Evolutionary conservation across 257 asterid genomes (phyloP).

Genomic region (Phtheirospermum japonicum): DNA sequence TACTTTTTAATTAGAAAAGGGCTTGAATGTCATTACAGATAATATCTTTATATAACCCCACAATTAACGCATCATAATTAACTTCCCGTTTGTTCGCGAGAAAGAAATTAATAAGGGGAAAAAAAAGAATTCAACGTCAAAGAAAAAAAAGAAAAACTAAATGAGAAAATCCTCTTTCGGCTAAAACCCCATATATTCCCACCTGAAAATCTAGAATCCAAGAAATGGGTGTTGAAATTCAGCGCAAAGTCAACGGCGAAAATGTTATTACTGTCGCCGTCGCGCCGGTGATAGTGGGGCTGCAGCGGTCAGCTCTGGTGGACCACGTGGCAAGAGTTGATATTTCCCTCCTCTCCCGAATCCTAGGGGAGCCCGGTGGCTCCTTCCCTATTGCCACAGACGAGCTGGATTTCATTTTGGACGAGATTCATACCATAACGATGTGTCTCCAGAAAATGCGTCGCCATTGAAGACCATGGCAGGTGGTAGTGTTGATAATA

Average conservation of each 20-base stretch:
- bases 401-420: slow-evolving; percentile 66
- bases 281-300: slow-evolving; percentile 70
- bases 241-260: slow-evolving; percentile 26
- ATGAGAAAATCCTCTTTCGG: slow-evolving; percentile 21
- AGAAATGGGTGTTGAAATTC: slow-evolving; percentile 68
- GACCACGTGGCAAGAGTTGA: slow-evolving; percentile 90
- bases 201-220: not conserved
- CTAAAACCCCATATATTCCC: not conserved
- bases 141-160: no score
- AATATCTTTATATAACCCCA: no score
- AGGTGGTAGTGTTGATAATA: slow-evolving; percentile 96
- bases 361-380: slow-evolving; percentile 92
- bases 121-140: no score
- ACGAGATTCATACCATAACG: slow-evolving; percentile 54
- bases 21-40: no score
- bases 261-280: slow-evolving; percentile 19
- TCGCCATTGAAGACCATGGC: slow-evolving; percentile 77
- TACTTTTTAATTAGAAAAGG: no score
- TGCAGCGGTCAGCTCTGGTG: slow-evolving; percentile 85
- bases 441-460: slow-evolving; percentile 42
- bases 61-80: no score
- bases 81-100: no score
- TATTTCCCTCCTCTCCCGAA: slow-evolving; percentile 79
- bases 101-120: no score
- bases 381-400: slow-evolving; percentile 85